These are phyloP conservation scores for Mortierella sp. DNA, from an alignment of 371 early-diverging fungal genomes.

Conservation along the genomic window DNA sequence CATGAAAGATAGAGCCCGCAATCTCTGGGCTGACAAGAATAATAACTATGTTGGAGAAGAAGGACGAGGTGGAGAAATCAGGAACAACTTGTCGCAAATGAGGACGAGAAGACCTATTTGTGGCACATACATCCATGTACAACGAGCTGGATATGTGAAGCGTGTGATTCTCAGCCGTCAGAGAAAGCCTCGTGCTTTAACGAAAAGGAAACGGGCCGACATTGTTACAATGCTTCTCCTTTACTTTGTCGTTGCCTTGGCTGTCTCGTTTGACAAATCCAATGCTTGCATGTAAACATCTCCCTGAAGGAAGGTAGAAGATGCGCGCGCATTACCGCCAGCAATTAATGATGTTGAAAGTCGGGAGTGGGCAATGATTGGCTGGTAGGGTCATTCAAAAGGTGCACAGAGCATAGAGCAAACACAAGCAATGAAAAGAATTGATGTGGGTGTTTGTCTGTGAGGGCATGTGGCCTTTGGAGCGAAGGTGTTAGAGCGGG, in stretches of 20 bases:
- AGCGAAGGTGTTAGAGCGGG: not conserved
- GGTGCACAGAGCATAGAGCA: not conserved
- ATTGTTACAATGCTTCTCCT: not conserved
- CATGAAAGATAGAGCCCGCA: not conserved
- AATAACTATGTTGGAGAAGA: not conserved
- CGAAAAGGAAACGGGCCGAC: not conserved
- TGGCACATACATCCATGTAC: not conserved
- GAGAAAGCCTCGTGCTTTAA: not conserved
- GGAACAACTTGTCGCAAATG: not conserved
- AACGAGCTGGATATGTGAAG: not conserved
- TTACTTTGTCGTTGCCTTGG: not conserved
- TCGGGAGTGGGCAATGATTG: slow-evolving; percentile 1
- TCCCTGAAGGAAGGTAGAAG: not conserved
- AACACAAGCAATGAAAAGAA: not conserved
- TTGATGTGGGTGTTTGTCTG: not conserved
- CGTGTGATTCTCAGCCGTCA: not conserved
- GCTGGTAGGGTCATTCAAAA: not conserved
- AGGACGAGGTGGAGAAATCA: not conserved
- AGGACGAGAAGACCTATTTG: not conserved
- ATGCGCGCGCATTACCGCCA: not conserved
- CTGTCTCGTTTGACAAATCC: slow-evolving; percentile 1
- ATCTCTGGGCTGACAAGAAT: not conserved
- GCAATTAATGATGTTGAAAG: not conserved
- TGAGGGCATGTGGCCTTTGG: slow-evolving; percentile 1
- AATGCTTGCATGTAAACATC: not conserved